Conservation (phyloP, 1,139 yeast genomes). For the Blastobotrys indianensis region DNA sequence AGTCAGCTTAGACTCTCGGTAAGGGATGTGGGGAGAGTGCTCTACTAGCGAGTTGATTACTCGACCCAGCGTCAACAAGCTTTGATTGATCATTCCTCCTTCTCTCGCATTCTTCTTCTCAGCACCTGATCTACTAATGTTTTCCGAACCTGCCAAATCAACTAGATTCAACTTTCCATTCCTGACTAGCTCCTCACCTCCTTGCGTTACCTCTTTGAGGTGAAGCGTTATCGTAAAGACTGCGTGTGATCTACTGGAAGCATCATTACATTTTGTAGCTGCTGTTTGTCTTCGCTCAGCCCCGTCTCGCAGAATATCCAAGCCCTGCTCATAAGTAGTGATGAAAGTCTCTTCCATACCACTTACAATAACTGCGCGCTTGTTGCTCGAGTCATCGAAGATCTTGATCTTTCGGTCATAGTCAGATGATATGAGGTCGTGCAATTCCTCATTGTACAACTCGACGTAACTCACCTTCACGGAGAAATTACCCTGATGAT, state of each 20-base stretch:
- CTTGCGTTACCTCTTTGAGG: constrained; percentile 33
- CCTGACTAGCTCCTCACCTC: constrained; percentile 50
- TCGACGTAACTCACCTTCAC: constrained; percentile 68
- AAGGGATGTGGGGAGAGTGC: constrained; percentile 64
- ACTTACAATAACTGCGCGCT: constrained; percentile 33
- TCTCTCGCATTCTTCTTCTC: constrained; percentile 66
- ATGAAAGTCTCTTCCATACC: constrained; percentile 41
- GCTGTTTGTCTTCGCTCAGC: constrained; percentile 51
- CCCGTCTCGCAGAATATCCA: constrained; percentile 42
- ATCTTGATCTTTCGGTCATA: constrained; percentile 37
- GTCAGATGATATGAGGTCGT: constrained; percentile 45
- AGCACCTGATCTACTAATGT: constrained; percentile 75
- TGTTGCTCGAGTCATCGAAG: constrained; percentile 36
- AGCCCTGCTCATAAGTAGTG: constrained; percentile 33
- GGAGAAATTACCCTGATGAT: constrained; percentile 43
- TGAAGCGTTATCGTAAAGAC: constrained; percentile 62
- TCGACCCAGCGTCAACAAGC: constrained; percentile 73
- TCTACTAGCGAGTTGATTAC: constrained; percentile 72
- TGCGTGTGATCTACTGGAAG: constrained; percentile 58
- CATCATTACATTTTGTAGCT: constrained; percentile 56
- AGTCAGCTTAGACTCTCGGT: constrained; percentile 78
- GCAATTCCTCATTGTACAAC: constrained; percentile 66
- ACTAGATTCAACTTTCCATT: constrained; percentile 70
- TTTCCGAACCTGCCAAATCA: constrained; percentile 87
- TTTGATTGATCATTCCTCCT: constrained; percentile 84